Evolutionary conservation across 2,329 filamentous ascomycete genomes (phyloP).

Genomic region (Epichloe brachyelytri): DNA sequence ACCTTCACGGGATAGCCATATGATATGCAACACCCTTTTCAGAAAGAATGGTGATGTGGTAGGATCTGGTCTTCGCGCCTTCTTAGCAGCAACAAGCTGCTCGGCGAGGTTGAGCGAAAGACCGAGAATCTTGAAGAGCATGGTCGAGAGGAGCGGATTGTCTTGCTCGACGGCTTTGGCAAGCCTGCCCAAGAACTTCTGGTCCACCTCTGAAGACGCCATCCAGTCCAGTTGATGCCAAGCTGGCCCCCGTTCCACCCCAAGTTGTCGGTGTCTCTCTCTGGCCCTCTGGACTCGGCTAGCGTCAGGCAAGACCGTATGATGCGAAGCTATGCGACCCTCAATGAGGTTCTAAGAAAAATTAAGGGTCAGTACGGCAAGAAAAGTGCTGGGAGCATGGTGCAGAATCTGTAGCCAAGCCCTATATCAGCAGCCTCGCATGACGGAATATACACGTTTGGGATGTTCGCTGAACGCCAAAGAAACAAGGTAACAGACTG

Average conservation of each 20-base stretch:
- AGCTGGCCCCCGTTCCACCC: neutral
- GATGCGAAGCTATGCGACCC: neutral
- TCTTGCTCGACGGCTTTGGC: constrained; percentile 67
- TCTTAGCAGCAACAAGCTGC: constrained; percentile 71
- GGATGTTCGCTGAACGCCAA: neutral
- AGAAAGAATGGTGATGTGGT: constrained; percentile 68
- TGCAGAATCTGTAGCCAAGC: neutral
- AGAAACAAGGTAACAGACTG: neutral
- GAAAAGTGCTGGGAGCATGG: neutral
- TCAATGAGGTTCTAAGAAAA: neutral
- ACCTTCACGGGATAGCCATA: constrained; percentile 91
- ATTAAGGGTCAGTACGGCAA: neutral
- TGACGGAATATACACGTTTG: neutral
- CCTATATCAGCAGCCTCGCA: neutral
- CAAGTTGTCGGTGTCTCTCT: neutral
- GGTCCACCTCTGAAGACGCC: constrained; percentile 94
- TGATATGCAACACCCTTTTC: constrained; percentile 73
- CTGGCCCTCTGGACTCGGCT: neutral
- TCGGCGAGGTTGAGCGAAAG: constrained; percentile 79
- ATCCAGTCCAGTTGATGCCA: constrained; percentile 34
- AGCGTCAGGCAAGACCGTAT: neutral
- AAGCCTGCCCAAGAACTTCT: constrained; percentile 87
- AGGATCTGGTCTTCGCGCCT: constrained; percentile 68
- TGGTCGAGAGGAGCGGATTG: constrained; percentile 66
- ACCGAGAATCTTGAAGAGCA: constrained; percentile 83